Base-by-base conservation (phyloP, 2,329 filamentous ascomycete species). In the Parastagonospora nodorum region DNA sequence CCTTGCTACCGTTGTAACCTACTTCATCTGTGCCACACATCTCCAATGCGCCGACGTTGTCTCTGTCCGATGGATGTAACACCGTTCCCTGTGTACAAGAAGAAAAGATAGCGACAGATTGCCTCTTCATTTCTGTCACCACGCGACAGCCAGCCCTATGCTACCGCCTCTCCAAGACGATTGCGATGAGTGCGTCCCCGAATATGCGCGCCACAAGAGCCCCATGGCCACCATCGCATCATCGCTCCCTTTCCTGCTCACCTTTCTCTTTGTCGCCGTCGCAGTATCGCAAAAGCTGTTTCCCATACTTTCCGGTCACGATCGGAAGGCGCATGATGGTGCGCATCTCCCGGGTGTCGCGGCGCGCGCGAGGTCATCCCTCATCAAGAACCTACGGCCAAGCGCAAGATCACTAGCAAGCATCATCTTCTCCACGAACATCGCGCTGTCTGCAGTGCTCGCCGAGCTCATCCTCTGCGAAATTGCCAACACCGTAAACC, bases 391-490 rank as follows among this genome's bases (percentile, higher is more conserved):
- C 77, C 42, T 78, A 19, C 59, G 60, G 29, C 51, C 67, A 10
- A 61, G 53, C 9, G 67, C 71, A 31, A 71, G 73, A 38, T 69
- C 66, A n/a, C 53, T 82, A 8, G 77, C 85, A 2, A 86, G 85
- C 11, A 75, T 82, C 50, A 85, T 88, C 1, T 95, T 95, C 72
- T 86, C 89, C 6, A 82, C 85, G 1, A 95, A 89, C 8, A 84
- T 94, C 31, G 90, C 85, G 1, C 80, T 95, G 8, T 88, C 90
- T 5, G 83, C 88, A 32, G 89, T 93, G 1, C 78, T 96, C 39
- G 90, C 86, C 2, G 87, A 92, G 73, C 76, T 96, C 59, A 89
- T 96, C 39, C 81, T 96, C 8, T 91, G 89, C 63, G 91, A 96
- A 74, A 90, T 96, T 37, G 86, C 89, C 24, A 89, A 90, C 64